Base-by-base conservation (phyloP, 2,329 filamentous ascomycete species). In the Xylariales sp. region DNA sequence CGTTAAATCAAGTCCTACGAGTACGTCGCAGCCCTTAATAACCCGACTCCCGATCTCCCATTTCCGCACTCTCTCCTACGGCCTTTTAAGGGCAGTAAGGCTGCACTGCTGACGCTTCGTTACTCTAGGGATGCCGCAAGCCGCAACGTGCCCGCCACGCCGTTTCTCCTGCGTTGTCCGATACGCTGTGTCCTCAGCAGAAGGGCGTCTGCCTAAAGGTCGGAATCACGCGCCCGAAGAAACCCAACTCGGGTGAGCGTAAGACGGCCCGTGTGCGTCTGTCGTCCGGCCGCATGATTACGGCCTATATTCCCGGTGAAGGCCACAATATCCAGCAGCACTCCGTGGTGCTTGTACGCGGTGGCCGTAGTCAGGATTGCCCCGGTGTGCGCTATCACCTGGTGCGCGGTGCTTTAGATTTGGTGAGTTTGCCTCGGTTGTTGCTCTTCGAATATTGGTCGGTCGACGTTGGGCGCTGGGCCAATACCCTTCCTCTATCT, bases 271-370 rank as follows among this genome's bases (percentile, higher is more conserved):
- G 95, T 85, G 91, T 99, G 23, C 87, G 94, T 74, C 84, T 99
- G 78, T 96, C 92, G 68, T 94, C 89, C 71, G 96, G 96, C 63
- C 93, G 90, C 78, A 87, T 97, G 67, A 86, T 99, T 70, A 97
- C 93, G 67, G 93, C 93, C 32, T 98, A 97, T 83, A 97, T 99
- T 77, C 94, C 94, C 41, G 96, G 96, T 60, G 95, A 98, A 87
- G 95, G 96, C 56, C 96, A 99, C 83, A 99, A 98, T 81, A 94
- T 98, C 73, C 95, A 98, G 86, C 96, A 98, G 86, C 97, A 99
- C 85, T 97, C 92, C 75, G 96, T 99, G 54, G 96, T 99, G 64
- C 85, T 98, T 73, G 94, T 99, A n/a, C 87, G 96, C 73, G 96
- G 96, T 66, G 96, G 96, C 1, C 87, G 96, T 79, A 90, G 89